Conservation (phyloP, 768 basidiomycete species). For the Pleurotus cornucopiae region DNA sequence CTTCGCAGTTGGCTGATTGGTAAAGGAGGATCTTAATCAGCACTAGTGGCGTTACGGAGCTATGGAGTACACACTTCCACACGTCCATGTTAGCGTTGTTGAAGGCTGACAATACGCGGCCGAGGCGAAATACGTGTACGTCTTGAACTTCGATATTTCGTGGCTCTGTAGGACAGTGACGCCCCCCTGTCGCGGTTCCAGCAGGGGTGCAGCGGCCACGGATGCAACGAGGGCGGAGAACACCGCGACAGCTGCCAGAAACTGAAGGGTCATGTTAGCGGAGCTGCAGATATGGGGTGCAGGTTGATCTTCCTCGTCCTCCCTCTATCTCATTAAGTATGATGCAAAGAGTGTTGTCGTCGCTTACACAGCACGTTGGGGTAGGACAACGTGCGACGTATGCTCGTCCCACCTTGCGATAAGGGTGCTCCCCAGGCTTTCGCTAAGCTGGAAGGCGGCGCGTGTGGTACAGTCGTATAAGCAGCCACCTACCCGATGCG, state of each 20-base stretch:
- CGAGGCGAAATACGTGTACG: slow-evolving; percentile 31
- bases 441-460: too few species aligned
- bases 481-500: too few species aligned
- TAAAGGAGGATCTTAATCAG: not conserved
- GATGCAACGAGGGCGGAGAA: not conserved
- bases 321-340: not conserved
- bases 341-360: not conserved
- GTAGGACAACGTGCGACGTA: not conserved
- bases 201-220: not conserved
- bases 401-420: too few species aligned
- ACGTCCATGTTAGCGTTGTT: slow-evolving; percentile 8
- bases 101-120: slow-evolving; percentile 8
- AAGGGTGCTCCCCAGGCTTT: too few species aligned
- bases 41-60: not conserved
- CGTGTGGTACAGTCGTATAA: too few species aligned
- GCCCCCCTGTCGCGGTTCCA: slow-evolving; percentile 18
- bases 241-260: not conserved
- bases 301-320: not conserved
- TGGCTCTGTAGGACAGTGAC: slow-evolving; percentile 32
- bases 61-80: slow-evolving; percentile 3
- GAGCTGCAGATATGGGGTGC: not conserved
- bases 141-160: slow-evolving; percentile 39
- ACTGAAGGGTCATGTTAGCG: not conserved
- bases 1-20: slow-evolving; percentile 6
- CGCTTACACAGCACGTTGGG: not conserved